Evolutionary conservation across 2,329 filamentous ascomycete genomes (phyloP).

Genomic region (Dendryphion nanum): DNA sequence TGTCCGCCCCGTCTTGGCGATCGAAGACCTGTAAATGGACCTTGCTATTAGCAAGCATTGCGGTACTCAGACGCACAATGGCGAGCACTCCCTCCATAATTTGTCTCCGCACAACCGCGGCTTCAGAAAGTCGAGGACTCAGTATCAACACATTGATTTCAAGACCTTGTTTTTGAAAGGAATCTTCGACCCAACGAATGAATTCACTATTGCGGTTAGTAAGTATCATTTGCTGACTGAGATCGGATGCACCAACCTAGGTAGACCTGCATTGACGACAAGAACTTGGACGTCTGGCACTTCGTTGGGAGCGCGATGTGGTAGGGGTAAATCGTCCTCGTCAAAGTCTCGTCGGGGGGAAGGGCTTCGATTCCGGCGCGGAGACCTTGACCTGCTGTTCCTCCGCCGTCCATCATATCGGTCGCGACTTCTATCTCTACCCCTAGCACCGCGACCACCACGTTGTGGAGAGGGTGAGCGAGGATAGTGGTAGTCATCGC

Average conservation of each 20-base stretch:
- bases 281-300: slow-evolving; percentile 90
- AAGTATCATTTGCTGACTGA: not conserved
- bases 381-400: slow-evolving; percentile 67
- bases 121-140: slow-evolving; percentile 71
- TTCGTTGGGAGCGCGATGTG: slow-evolving; percentile 68
- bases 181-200: slow-evolving; percentile 75
- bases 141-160: slow-evolving; percentile 78
- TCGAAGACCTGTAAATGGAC: slow-evolving; percentile 85
- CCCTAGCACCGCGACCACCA: slow-evolving; percentile 33
- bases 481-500: slow-evolving; percentile 58
- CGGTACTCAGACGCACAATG: slow-evolving; percentile 72
- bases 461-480: slow-evolving; percentile 48
- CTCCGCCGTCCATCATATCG: slow-evolving; percentile 51
- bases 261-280: slow-evolving; percentile 67
- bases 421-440: slow-evolving; percentile 43
- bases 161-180: slow-evolving; percentile 70
- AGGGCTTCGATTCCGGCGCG: slow-evolving; percentile 65
- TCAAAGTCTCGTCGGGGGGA: slow-evolving; percentile 64
- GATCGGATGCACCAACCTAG: slow-evolving; percentile 20
- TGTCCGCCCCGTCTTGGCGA: slow-evolving; percentile 68
- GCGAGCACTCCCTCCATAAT: slow-evolving; percentile 86
- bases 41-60: slow-evolving; percentile 67
- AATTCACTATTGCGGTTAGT: slow-evolving; percentile 59
- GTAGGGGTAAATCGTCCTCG: slow-evolving; percentile 64
- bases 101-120: slow-evolving; percentile 78